Evolutionary conservation across 176 grass and related monocot species (phyloP), one percentile per base, ranked within the genome.

Genomic region (Triticum turgidum): DNA sequence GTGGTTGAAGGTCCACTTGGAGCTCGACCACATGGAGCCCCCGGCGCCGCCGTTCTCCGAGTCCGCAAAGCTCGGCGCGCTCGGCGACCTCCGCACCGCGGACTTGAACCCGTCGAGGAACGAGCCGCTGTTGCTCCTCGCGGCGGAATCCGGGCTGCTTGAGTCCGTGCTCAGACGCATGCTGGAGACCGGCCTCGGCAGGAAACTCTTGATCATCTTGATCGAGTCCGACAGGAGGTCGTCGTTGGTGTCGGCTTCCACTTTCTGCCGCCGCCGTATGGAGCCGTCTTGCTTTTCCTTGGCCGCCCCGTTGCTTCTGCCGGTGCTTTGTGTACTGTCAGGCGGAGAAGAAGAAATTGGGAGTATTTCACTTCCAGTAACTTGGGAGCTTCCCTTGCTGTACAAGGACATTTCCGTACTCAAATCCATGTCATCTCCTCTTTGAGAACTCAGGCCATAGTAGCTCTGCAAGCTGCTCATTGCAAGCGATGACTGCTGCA

Each of bases 391-490:
- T 11, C 42, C 42, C 42, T 44, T 44, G 42, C 42, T 44, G 42
- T 44, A 44, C 42, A 44, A 11, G 42, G 42, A 44, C 42, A 44
- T 44, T 44, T 44, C 42, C 0, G 42, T 44, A 3, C 42, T 44
- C 0, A 0, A 1, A 44, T 44, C 42, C 42, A 11, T 44, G 42
- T 11, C 42, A 9, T 61, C 81, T 29, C 61, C 51, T 83, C 88
- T 61, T 13, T 79, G 45, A 18, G 77, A 62, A 77, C 70, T 82
- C 22, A 96, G 87, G n/a, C 87, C 90, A 14, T 96, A 94, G 79
- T 92, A 94, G 87, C 88, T 83, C 84, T 91, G 90, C 27, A 94
- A 86, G 69, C 61, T 91, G 81, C 84, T 88, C 92, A 96, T 98
- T 72, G 91, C 89, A 32, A 91, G 80, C 21, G 96, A 96, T 8